phyloP scores from a whole-genome alignment of 768 basidiomycete species.

The Amanita thiersii region DNA sequence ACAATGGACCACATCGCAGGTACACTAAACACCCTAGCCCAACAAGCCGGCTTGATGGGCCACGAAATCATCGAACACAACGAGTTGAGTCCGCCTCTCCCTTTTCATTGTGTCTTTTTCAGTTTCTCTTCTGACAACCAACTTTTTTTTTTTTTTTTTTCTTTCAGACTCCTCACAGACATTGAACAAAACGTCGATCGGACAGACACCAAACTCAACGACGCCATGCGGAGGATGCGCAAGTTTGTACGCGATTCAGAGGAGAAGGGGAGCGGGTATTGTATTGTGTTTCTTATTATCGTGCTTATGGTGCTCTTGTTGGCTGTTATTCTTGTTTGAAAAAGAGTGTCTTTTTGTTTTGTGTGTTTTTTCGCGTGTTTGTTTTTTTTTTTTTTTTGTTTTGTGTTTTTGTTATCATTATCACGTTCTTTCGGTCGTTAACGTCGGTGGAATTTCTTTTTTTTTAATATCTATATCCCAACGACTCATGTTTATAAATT shows the following conservation, averaged over 20 bases:
- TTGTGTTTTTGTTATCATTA: slow-evolving; percentile 8
- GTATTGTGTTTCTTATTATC: slow-evolving; percentile 77
- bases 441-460: neutral
- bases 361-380: neutral
- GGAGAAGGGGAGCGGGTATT: slow-evolving; percentile 88
- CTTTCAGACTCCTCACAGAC: slow-evolving; percentile 68
- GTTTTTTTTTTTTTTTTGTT: neutral
- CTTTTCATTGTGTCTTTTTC: neutral
- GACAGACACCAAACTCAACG: slow-evolving; percentile 56
- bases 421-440: slow-evolving; percentile 11
- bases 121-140: neutral
- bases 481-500: neutral
- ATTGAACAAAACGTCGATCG: slow-evolving; percentile 65
- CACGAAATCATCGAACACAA: slow-evolving; percentile 88
- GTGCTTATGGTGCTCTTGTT: slow-evolving; percentile 71
- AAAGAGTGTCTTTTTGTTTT: neutral
- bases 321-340: slow-evolving; percentile 67
- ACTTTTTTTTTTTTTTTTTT: neutral
- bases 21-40: slow-evolving; percentile 73
- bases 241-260: slow-evolving; percentile 84
- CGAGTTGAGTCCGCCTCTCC: slow-evolving; percentile 46
- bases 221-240: slow-evolving; percentile 61
- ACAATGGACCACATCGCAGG: slow-evolving; percentile 85
- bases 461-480: neutral
- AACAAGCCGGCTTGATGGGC: slow-evolving; percentile 93